Percentiles rank a stretch among this genome's conserved stretches.
These are phyloP conservation scores for Pseudopyrenochaeta lycopersici DNA, from an alignment of 2,329 filamentous ascomycete genomes.

Conservation along the genomic window DNA sequence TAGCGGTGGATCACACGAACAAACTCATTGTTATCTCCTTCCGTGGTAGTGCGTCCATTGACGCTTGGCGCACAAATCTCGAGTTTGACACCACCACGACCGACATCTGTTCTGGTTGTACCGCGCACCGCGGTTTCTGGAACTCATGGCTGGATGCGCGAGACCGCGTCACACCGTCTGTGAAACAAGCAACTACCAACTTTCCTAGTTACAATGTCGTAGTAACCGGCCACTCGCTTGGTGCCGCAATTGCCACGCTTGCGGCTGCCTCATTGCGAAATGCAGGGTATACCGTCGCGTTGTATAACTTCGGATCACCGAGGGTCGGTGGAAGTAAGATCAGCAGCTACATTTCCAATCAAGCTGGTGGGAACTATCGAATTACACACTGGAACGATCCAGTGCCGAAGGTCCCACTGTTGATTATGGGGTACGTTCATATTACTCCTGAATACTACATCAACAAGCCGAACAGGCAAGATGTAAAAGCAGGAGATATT, in stretches of 20 bases:
- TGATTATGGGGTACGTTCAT: slow-evolving; percentile 70
- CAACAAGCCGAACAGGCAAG: slow-evolving; percentile 25
- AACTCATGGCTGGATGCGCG: slow-evolving; percentile 66
- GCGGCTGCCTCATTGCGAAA: slow-evolving; percentile 61
- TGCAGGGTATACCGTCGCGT: slow-evolving; percentile 24
- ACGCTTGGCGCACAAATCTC: slow-evolving; percentile 70
- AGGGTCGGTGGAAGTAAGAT: slow-evolving; percentile 71
- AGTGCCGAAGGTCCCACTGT: slow-evolving; percentile 71
- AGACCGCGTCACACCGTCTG: slow-evolving; percentile 51
- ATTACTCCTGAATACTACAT: slow-evolving; percentile 73
- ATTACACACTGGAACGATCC: slow-evolving; percentile 74
- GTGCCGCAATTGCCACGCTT: slow-evolving; percentile 70
- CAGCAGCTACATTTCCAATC: slow-evolving; percentile 63
- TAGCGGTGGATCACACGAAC: slow-evolving; percentile 57
- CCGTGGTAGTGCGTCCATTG: slow-evolving; percentile 65
- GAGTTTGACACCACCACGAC: slow-evolving; percentile 53
- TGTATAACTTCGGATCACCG: slow-evolving; percentile 72
- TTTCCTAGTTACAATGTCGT: slow-evolving; percentile 65
- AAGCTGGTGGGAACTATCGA: slow-evolving; percentile 66
- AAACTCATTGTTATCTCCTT: slow-evolving; percentile 66
- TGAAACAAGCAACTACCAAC: slow-evolving; percentile 55
- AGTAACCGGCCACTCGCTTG: slow-evolving; percentile 74
- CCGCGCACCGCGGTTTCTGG: slow-evolving; percentile 68
- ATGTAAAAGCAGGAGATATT: slow-evolving; percentile 32
- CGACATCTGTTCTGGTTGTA: slow-evolving; percentile 58